These are phyloP conservation scores for Byssochlamys sp. DNA, from an alignment of 2,329 filamentous ascomycete species.

Conservation along the genomic window DNA sequence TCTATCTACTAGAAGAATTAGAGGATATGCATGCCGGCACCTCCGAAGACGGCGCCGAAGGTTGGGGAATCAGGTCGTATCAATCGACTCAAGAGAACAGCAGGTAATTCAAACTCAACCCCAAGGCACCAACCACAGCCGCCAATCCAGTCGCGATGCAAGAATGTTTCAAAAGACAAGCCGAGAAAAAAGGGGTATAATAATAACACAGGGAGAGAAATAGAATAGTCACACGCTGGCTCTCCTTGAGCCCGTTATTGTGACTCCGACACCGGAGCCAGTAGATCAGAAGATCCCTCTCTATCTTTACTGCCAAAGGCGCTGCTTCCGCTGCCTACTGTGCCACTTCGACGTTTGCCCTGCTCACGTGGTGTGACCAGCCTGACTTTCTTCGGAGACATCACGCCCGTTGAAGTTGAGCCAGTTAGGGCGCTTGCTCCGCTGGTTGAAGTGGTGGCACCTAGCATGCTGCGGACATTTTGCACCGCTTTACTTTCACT, in stretches of 20 bases:
- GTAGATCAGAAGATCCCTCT: conserved; percentile 1
- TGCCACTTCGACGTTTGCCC: conserved; percentile 16
- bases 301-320: conserved; percentile 7
- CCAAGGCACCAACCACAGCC: not conserved
- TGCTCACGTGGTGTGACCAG: conserved; percentile 37
- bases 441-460: conserved; percentile 19
- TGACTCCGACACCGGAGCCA: not conserved
- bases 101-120: not conserved
- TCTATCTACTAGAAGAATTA: not conserved
- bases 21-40: not conserved
- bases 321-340: conserved; percentile 12
- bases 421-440: conserved; percentile 14
- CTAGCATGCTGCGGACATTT: conserved; percentile 36
- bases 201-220: not conserved
- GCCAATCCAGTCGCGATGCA: not conserved
- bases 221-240: not conserved
- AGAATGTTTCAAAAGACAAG: not conserved
- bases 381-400: conserved; percentile 37
- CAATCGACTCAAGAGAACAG: not conserved
- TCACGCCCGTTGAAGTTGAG: conserved; percentile 21
- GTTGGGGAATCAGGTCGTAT: conserved; percentile 3
- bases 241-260: not conserved
- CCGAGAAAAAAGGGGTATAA: not conserved
- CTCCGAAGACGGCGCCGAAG: not conserved
- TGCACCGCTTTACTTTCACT: conserved; percentile 39